A percentile compares a stretch with the other conserved stretches of the same genome.
Evolutionary conservation across 1,284 basidiomycete species (phyloP).

Genomic region (Ceratorhiza oryzae-sativae): DNA sequence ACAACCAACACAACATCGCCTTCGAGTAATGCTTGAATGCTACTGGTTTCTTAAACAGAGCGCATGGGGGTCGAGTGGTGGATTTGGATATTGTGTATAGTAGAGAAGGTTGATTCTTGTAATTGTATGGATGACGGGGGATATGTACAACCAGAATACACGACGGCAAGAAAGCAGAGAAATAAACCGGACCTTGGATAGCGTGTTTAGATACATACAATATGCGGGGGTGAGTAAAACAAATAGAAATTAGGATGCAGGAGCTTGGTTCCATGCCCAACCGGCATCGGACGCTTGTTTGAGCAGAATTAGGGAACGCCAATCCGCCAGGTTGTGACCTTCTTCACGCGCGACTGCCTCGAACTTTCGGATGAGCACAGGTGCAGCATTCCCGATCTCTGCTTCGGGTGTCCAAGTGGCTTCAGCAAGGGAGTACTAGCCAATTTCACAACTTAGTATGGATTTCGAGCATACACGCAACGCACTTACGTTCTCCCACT

Average conservation of each 20-base stretch:
- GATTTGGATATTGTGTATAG: background rate
- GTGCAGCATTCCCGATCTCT: background rate
- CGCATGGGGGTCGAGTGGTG: background rate
- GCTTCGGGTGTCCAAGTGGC: constrained; percentile 21
- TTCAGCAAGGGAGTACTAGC: background rate
- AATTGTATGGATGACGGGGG: constrained; percentile 13
- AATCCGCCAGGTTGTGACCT: background rate
- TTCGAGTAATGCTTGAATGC: background rate
- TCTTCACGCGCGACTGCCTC: background rate
- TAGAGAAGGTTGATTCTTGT: background rate
- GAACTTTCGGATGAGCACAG: background rate
- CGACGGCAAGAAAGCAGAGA: background rate
- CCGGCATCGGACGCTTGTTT: constrained; percentile 9
- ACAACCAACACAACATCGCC: background rate
- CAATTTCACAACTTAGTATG: background rate
- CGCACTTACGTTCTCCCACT: constrained; percentile 20
- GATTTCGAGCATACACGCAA: background rate
- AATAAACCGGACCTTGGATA: too few relatives aligned
- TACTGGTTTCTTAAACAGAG: background rate
- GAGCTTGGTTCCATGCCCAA: constrained; percentile 5
- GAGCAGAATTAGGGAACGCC: constrained; percentile 10
- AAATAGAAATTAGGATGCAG: background rate
- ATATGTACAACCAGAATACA: background rate
- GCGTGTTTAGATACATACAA: background rate
- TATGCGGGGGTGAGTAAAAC: background rate